Conservation (phyloP, 164 flowering plant species). For the Nymphaea thermarum region DNA sequence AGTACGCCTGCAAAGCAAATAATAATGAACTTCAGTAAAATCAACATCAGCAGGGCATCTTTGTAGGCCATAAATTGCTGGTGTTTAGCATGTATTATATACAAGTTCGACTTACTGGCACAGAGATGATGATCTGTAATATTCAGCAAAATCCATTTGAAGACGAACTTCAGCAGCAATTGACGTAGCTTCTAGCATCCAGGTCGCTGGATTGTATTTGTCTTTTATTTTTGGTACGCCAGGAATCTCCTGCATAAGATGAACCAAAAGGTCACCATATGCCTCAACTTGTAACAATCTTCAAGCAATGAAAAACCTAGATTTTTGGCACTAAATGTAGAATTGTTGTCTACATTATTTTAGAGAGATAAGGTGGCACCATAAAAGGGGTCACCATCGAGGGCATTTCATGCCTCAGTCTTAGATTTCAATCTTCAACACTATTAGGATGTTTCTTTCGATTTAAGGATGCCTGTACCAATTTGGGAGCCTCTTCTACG, state of each 20-base stretch:
- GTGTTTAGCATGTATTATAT: too few relatives aligned
- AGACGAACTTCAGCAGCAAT: slow-evolving; percentile 58
- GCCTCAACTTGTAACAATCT: neutral
- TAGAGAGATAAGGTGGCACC: neutral
- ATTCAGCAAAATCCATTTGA: slow-evolving; percentile 74
- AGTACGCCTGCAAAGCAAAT: slow-evolving; percentile 38
- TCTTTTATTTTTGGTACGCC: slow-evolving; percentile 74
- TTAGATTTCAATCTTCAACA: too few relatives aligned
- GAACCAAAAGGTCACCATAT: too few relatives aligned
- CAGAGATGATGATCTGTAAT: slow-evolving; percentile 59
- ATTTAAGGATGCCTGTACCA: too few relatives aligned
- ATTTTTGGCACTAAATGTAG: neutral
- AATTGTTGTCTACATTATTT: neutral
- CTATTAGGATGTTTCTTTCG: too few relatives aligned
- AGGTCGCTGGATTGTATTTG: slow-evolving; percentile 84
- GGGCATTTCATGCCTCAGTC: too few relatives aligned
- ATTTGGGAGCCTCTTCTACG: neutral
- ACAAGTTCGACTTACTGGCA: slow-evolving; percentile 42
- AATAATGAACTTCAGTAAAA: too few relatives aligned
- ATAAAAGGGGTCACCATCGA: too few relatives aligned
- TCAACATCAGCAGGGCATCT: too few relatives aligned
- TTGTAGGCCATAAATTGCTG: too few relatives aligned
- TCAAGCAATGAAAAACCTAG: neutral
- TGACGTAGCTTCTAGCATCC: slow-evolving; percentile 98
- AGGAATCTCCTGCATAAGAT: slow-evolving; percentile 38